A percentile compares a stretch with the other conserved stretches of the same genome.
These are phyloP conservation scores for Eimeria acervulina DNA, from an alignment of 169 alveolate genomes.

Conservation along the genomic window DNA sequence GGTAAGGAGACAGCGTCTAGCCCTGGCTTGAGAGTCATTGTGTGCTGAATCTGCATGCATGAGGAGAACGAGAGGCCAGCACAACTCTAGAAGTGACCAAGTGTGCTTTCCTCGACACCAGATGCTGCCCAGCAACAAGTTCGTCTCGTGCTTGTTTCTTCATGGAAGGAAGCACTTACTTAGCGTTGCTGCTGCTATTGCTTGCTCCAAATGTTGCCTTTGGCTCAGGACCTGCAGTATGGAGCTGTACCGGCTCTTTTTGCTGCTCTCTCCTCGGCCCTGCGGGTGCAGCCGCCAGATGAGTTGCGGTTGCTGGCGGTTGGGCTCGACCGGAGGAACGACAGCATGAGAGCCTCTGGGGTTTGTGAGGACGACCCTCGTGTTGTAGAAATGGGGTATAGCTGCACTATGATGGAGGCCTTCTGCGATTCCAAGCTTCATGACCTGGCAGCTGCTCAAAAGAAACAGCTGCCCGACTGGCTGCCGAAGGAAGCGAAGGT, in stretches of 20 bases:
- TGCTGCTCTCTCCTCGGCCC: conserved; percentile 70
- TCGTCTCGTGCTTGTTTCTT: not conserved
- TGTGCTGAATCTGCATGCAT: not conserved
- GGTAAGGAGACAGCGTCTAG: conserved; percentile 10
- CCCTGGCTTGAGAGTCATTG: not conserved
- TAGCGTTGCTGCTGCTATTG: conserved; percentile 8
- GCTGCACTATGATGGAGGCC: conserved; percentile 60
- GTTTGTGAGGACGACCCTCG: conserved; percentile 76
- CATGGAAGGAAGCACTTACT: not conserved
- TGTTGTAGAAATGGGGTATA: conserved; percentile 75
- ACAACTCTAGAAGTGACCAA: not conserved
- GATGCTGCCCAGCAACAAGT: not conserved
- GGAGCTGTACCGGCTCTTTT: conserved; percentile 77
- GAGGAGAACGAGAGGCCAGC: not conserved
- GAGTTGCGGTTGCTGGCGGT: conserved; percentile 80
- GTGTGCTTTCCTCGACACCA: not conserved
- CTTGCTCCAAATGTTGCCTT: not conserved
- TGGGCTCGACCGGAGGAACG: conserved; percentile 62
- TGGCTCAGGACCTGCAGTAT: conserved; percentile 74
- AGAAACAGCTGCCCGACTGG: conserved; percentile 78
- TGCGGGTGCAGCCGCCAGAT: conserved; percentile 64
- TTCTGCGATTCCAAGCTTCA: conserved; percentile 73
- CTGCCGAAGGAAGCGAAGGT: conserved; percentile 75
- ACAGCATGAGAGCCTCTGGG: conserved; percentile 41
- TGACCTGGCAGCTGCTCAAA: conserved; percentile 78